Percentiles rank a stretch among this genome's conserved stretches.
Evolutionary conservation across 192 early-diverging fungal species (phyloP).

Genomic region (Allomyces javanicus): DNA sequence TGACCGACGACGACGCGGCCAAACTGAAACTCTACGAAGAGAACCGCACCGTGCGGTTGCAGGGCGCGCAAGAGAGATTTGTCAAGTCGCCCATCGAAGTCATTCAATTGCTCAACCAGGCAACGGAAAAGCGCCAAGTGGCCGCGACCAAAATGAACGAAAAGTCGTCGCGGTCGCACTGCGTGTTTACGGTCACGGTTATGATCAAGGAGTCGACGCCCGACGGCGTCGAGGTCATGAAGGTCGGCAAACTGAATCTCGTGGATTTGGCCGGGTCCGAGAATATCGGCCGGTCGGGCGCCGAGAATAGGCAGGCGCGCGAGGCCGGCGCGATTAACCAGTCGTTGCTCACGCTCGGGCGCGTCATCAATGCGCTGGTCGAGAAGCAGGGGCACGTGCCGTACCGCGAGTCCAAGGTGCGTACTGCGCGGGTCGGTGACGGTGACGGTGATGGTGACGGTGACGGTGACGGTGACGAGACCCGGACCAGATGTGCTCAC

Average conservation of each 20-base stretch:
- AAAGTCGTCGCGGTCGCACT: slow-evolving; percentile 53
- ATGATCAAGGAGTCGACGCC: slow-evolving; percentile 64
- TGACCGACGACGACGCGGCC: slow-evolving; percentile 23
- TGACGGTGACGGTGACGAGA: too few relatives aligned
- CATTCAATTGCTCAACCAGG: slow-evolving; percentile 45
- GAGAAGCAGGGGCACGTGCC: slow-evolving; percentile 42
- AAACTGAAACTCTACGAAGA: slow-evolving; percentile 51
- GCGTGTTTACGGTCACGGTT: slow-evolving; percentile 76
- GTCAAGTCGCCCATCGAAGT: slow-evolving; percentile 57
- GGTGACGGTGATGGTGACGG: too few relatives aligned
- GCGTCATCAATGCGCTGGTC: slow-evolving; percentile 47
- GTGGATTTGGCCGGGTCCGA: slow-evolving; percentile 93
- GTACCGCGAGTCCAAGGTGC: slow-evolving; percentile 24
- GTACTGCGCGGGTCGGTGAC: too few relatives aligned
- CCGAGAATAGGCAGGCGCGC: slow-evolving; percentile 53
- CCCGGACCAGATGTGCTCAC: too few relatives aligned
- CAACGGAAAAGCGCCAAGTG: slow-evolving; percentile 48
- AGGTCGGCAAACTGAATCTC: slow-evolving; percentile 84
- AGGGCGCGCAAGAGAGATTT: slow-evolving; percentile 60
- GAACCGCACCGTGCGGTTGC: slow-evolving; percentile 46
- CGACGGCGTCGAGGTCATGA: slow-evolving; percentile 72
- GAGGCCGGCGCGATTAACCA: slow-evolving; percentile 88
- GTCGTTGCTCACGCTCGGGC: slow-evolving; percentile 44
- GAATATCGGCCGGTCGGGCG: slow-evolving; percentile 77
- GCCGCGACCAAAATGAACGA: slow-evolving; percentile 82